Evolutionary conservation across 2,329 filamentous ascomycete genomes (phyloP).

Genomic region (Piedraia hortae): DNA sequence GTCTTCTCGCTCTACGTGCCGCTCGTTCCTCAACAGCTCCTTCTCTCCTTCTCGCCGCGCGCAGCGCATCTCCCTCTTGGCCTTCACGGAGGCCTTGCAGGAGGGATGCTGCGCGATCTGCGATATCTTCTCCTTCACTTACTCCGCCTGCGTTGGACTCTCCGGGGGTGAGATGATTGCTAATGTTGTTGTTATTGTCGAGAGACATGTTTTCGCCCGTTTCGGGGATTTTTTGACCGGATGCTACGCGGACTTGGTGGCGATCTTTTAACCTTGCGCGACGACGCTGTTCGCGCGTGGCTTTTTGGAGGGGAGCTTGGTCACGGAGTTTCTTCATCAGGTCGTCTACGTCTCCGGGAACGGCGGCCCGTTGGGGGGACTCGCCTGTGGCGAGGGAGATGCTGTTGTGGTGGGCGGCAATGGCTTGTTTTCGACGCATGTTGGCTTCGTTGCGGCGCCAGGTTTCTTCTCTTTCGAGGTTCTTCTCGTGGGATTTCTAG

Average conservation of each 20-base stretch:
- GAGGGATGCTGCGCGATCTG: slow-evolving; percentile 56
- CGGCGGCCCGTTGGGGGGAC: slow-evolving; percentile 23
- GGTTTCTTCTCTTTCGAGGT: slow-evolving; percentile 53
- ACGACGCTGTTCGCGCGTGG: slow-evolving; percentile 67
- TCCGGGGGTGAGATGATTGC: slow-evolving; percentile 8
- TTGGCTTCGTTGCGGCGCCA: slow-evolving; percentile 67
- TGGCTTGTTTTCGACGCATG: slow-evolving; percentile 49
- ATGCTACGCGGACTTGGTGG: slow-evolving; percentile 71
- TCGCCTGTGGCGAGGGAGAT: slow-evolving; percentile 18
- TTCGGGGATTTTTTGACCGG: slow-evolving; percentile 69
- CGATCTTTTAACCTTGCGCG: slow-evolving; percentile 71
- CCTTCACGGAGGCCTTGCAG: slow-evolving; percentile 56
- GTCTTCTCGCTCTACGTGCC: slow-evolving; percentile 30
- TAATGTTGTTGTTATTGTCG: slow-evolving; percentile 8
- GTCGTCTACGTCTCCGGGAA: slow-evolving; percentile 83
- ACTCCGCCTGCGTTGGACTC: slow-evolving; percentile 9
- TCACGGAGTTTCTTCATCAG: slow-evolving; percentile 83
- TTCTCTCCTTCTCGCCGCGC: slow-evolving; percentile 42
- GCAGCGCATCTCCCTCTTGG: slow-evolving; percentile 21
- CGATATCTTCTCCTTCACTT: slow-evolving; percentile 41
- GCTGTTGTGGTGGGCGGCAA: slow-evolving; percentile 31
- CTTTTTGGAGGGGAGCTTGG: slow-evolving; percentile 66
- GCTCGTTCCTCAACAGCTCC: slow-evolving; percentile 56
- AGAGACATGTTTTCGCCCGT: slow-evolving; percentile 11
- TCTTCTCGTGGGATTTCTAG: slow-evolving; percentile 76